Conservation (phyloP, 2,329 filamentous ascomycete species). For the Fusarium musae region DNA sequence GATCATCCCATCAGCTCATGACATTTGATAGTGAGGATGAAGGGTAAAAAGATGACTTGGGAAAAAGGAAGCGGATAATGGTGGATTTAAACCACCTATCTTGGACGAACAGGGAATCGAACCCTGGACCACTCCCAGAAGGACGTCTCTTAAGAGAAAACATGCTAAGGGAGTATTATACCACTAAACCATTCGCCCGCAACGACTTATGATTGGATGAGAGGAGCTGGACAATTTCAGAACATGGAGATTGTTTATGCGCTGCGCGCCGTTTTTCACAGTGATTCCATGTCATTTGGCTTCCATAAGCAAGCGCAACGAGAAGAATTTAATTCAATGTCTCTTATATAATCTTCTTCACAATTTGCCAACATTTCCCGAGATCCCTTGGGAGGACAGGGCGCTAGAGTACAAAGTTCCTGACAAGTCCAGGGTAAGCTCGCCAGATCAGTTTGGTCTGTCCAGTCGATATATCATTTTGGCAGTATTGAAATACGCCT, state of each 20-base stretch:
- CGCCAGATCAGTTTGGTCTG: background rate
- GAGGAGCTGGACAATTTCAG: rapidly evolving
- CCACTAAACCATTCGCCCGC: conserved; percentile 25
- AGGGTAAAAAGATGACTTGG: background rate
- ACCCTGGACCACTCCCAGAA: conserved; percentile 34
- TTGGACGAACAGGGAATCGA: conserved; percentile 38
- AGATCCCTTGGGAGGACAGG: too few species aligned
- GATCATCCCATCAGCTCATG: background rate
- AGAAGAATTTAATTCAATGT: rapidly evolving
- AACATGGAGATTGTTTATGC: rapidly evolving
- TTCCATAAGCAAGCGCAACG: rapidly evolving
- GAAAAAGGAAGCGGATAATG: conserved; percentile 8
- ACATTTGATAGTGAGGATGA: background rate
- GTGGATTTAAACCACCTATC: conserved; percentile 11
- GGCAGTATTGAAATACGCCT: conserved; percentile 50
- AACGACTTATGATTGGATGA: conserved; percentile 7
- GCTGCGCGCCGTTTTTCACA: rapidly evolving
- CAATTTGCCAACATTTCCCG: rapidly evolving
- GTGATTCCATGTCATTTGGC: rapidly evolving
- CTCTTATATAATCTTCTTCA: rapidly evolving
- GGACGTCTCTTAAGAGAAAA: background rate
- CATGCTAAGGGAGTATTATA: conserved; percentile 33
- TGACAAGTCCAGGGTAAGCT: background rate
- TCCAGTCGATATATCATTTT: background rate
- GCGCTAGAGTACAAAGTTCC: rapidly evolving